These are phyloP conservation scores for Bisporella sp. DNA, from an alignment of 2,329 filamentous ascomycete genomes.

Conservation along the genomic window DNA sequence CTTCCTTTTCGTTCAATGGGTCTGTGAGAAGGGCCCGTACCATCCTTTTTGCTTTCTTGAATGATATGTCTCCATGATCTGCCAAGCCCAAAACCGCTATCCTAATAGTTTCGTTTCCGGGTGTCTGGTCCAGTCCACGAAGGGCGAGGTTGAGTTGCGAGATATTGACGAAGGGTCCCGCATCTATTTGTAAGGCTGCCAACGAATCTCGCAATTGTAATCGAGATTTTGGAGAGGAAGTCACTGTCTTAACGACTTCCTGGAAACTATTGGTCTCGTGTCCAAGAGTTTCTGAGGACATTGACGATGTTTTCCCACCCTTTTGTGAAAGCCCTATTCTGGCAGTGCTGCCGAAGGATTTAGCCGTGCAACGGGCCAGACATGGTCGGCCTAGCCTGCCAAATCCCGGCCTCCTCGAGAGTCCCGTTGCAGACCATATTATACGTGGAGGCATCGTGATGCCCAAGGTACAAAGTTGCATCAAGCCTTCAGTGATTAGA, in stretches of 20 bases:
- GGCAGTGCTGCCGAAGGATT: no score
- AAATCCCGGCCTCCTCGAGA: slow-evolving; percentile 1
- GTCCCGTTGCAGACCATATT: slow-evolving; percentile 15
- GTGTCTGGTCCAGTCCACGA: slow-evolving; percentile 50
- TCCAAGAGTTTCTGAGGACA: no score
- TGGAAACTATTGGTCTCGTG: no score
- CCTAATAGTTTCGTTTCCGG: slow-evolving; percentile 50
- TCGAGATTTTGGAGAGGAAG: slow-evolving; percentile 2
- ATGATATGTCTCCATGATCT: slow-evolving; percentile 26
- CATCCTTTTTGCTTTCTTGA: slow-evolving; percentile 52
- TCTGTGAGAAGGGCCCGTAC: slow-evolving; percentile 65
- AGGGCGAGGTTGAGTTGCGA: slow-evolving; percentile 66
- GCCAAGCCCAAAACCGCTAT: slow-evolving; percentile 48
- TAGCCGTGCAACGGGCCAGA: no score
- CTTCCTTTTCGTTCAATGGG: slow-evolving; percentile 52
- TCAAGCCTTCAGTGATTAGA: no score
- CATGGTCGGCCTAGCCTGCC: no score
- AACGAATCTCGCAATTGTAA: slow-evolving; percentile 35
- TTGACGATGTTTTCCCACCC: no score
- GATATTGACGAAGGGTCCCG: slow-evolving; percentile 57
- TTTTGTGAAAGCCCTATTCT: no score
- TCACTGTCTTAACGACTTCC: no score
- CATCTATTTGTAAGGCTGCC: slow-evolving; percentile 51
- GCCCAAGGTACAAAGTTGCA: slow-evolving; percentile 4
- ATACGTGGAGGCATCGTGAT: slow-evolving; percentile 28